Evolutionary conservation across 2,329 filamentous ascomycete species (phyloP).

Genomic region (Trichoderma simmonsii): DNA sequence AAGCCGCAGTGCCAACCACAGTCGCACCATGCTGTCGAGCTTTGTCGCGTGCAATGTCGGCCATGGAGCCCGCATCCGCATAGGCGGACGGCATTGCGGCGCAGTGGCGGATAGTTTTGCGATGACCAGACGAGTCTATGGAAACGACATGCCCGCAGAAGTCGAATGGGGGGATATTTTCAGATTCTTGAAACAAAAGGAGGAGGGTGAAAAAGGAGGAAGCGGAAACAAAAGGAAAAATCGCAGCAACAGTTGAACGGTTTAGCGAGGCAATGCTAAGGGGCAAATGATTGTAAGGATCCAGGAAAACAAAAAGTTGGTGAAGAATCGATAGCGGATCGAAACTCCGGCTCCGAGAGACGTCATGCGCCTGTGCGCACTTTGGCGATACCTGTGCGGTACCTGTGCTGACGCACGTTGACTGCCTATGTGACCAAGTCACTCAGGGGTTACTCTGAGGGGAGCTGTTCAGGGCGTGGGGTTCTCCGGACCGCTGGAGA

Average conservation of each 20-base stretch:
- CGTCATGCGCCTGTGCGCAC: constrained; percentile 4
- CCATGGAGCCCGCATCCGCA: constrained; percentile 57
- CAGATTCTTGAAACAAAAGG: neutral
- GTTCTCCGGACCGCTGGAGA: constrained; percentile 6
- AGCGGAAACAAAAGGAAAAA: neutral
- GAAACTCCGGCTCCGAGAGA: neutral
- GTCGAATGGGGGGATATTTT: neutral
- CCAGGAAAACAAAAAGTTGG: neutral
- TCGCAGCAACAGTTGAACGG: neutral
- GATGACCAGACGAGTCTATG: neutral
- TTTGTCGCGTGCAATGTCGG: constrained; percentile 45
- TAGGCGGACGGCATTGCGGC: constrained; percentile 53
- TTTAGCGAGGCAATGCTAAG: neutral
- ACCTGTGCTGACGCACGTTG: neutral
- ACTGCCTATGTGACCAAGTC: neutral
- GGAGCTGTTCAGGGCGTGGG: constrained; percentile 1
- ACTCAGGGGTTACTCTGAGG: constrained; percentile 12
- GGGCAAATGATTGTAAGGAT: neutral
- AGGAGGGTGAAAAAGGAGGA: neutral
- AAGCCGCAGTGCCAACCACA: constrained; percentile 20
- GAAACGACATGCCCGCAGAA: constrained; percentile 16
- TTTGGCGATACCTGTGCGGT: neutral
- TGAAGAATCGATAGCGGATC: constrained; percentile 3
- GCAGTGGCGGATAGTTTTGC: neutral
- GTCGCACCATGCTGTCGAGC: constrained; percentile 30